Percentiles rank a stretch among this genome's conserved stretches.
Conservation (phyloP, 257 asterid genomes). For the Jaltomata sinuosa region DNA sequence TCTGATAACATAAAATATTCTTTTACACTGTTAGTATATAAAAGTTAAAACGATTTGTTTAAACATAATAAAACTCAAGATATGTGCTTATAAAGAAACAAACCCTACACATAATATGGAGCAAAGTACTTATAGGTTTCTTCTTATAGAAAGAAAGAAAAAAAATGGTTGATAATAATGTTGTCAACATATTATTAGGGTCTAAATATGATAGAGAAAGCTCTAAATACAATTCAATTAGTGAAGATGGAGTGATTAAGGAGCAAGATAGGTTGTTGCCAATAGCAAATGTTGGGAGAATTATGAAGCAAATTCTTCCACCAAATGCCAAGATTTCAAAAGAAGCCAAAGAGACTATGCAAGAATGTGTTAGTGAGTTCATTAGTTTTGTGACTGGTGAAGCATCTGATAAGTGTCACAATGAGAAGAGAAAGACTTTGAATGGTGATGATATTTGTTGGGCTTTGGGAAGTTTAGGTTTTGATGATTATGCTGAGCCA, state of each 20-base stretch:
- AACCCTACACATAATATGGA: background rate
- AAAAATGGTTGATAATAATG: background rate
- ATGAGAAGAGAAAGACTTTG: slow-evolving; percentile 56
- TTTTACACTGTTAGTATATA: background rate
- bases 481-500: slow-evolving; percentile 48
- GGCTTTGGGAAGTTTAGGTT: slow-evolving; percentile 14
- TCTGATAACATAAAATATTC: background rate
- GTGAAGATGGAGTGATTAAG: background rate
- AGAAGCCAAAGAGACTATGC: slow-evolving; percentile 74
- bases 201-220: background rate
- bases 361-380: slow-evolving; percentile 64
- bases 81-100: background rate
- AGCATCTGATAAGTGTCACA: slow-evolving; percentile 61
- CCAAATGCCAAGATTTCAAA: slow-evolving; percentile 60
- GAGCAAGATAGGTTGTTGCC: slow-evolving; percentile 51
- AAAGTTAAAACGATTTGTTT: background rate
- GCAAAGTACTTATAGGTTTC: background rate
- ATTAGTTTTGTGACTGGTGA: slow-evolving; percentile 60
- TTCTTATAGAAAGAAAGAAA: background rate
- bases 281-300: slow-evolving; percentile 9
- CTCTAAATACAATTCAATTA: background rate
- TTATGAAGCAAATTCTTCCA: slow-evolving; percentile 18
- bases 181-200: background rate
- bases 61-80: background rate
- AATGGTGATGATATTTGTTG: slow-evolving; percentile 64